Evolutionary conservation across 2,329 filamentous ascomycete genomes (phyloP).

Genomic region (Pseudocercospora vitis): DNA sequence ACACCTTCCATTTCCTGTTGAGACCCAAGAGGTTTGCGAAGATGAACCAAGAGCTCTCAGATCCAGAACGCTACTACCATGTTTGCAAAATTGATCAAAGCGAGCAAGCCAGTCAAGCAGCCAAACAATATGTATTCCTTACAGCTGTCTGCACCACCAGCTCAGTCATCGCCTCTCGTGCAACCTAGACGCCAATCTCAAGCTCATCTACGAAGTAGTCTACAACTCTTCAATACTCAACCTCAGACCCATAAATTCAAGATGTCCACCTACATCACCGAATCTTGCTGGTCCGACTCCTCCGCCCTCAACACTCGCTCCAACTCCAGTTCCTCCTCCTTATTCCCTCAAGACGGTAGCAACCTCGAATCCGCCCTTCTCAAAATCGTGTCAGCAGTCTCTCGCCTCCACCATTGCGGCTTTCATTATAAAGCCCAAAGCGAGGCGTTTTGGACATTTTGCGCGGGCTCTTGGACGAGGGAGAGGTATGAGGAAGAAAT

Average conservation of each 20-base stretch:
- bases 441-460: constrained; percentile 26
- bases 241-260: neutral
- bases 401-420: constrained; percentile 20
- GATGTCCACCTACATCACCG: neutral
- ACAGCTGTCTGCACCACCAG: too few relatives aligned
- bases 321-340: neutral
- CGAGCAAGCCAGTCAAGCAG: too few relatives aligned
- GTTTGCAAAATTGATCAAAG: too few relatives aligned
- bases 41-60: too few relatives aligned
- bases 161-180: too few relatives aligned
- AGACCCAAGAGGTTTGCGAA: too few relatives aligned
- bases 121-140: too few relatives aligned
- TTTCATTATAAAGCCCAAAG: constrained; percentile 4
- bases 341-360: neutral
- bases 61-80: too few relatives aligned
- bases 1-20: neutral
- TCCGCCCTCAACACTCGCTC: neutral
- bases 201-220: too few relatives aligned
- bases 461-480: constrained; percentile 19
- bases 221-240: too few relatives aligned
- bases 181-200: too few relatives aligned
- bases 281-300: neutral
- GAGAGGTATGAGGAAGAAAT: constrained; percentile 18
- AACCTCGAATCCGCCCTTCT: constrained; percentile 18
- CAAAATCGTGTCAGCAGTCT: constrained; percentile 19